Percentiles rank a stretch among this genome's conserved stretches.
These are phyloP conservation scores for Microthlaspi erraticum DNA, from an alignment of 345 rosid genomes.

Conservation along the genomic window DNA sequence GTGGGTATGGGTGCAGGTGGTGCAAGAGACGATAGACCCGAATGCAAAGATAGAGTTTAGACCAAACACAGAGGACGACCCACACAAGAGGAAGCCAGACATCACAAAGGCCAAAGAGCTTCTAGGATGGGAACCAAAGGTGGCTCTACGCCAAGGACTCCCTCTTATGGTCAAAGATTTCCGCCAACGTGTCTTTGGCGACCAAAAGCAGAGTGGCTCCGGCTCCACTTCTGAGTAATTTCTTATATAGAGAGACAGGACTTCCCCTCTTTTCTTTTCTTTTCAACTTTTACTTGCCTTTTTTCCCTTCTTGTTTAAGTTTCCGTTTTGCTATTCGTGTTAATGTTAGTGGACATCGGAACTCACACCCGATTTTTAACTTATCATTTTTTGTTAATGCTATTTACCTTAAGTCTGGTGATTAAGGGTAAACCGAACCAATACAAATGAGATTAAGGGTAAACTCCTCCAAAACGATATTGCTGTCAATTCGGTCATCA, in stretches of 20 bases:
- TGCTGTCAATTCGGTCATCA: not conserved
- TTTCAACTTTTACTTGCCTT: not conserved
- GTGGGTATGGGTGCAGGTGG: slow-evolving; percentile 59
- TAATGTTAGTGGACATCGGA: slow-evolving; percentile 28
- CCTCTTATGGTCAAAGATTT: slow-evolving; percentile 95
- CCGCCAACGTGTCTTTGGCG: slow-evolving; percentile 90
- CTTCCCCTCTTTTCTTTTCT: slow-evolving; percentile 16
- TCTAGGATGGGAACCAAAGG: slow-evolving; percentile 95
- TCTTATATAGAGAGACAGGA: slow-evolving; percentile 6
- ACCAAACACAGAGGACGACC: slow-evolving; percentile 97
- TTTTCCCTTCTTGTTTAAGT: slow-evolving; percentile 1
- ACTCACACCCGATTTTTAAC: slow-evolving; percentile 34
- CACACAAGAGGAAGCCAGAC: slow-evolving; percentile 99
- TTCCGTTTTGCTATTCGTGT: slow-evolving; percentile 12
- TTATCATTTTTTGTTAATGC: slow-evolving; percentile 4
- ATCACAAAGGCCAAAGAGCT: slow-evolving; percentile 86
- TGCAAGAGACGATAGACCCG: slow-evolving; percentile 94
- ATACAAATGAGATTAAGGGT: not conserved
- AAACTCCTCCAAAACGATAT: not conserved
- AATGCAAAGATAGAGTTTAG: slow-evolving; percentile 92
- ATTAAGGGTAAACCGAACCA: slow-evolving; percentile 2
- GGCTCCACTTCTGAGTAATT: slow-evolving; percentile 26
- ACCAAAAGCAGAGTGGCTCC: slow-evolving; percentile 66
- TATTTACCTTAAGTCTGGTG: not conserved
- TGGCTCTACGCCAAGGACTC: slow-evolving; percentile 83